Base-by-base conservation (phyloP, 1,284 basidiomycete species). In the Naganishia sp. region DNA sequence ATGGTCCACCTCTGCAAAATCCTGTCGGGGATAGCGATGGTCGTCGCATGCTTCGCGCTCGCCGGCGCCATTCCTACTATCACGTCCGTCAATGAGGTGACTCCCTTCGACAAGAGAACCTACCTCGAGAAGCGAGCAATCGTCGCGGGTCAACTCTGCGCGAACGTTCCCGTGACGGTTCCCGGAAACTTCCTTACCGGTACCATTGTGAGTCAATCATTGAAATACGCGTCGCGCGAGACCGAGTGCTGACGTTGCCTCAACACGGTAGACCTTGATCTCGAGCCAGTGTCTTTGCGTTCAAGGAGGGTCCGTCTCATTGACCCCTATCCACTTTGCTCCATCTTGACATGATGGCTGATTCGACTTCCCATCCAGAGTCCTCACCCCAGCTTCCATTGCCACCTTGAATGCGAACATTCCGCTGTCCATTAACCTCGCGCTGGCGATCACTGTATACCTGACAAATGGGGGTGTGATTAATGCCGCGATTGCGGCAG, bases 71-170 rank as follows among this genome's bases (percentile, higher is more conserved):
- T 28, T 13, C 55, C 43, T 16, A 57, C 21, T 2, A 9, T 43
- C 13, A 21, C 25, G 15, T 46, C 55, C 18, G 28, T 25, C 25
- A 15, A 13, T 16, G 55, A 46, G n/a, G 36, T 57, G 15, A 57
- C 25, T 25, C 18, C 18, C 43, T 57, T 48, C 43, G 55, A 57
- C 55, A 57, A 57, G 55, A 31, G 55, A 44, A 45, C 55, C 10
- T 21, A 57, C n/a, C 31, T 57, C 13, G 55, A 57, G 28, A 57
- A 57, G 55, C 55, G 55, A 57, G 21, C 36, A 9, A n/a, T 46
- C 9, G 23, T 46, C 18, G 50, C 50, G 13, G 55, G 55, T 46
- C 43, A 44, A 16, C 43, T 57, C 23, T 57, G 55, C 18, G 42
- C 55, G 4, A 33, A 15, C 15, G 16, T 57, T 44, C 43, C 55